Evolutionary conservation across 768 basidiomycete species (phyloP).

Genomic region (Suillus hirtellus): DNA sequence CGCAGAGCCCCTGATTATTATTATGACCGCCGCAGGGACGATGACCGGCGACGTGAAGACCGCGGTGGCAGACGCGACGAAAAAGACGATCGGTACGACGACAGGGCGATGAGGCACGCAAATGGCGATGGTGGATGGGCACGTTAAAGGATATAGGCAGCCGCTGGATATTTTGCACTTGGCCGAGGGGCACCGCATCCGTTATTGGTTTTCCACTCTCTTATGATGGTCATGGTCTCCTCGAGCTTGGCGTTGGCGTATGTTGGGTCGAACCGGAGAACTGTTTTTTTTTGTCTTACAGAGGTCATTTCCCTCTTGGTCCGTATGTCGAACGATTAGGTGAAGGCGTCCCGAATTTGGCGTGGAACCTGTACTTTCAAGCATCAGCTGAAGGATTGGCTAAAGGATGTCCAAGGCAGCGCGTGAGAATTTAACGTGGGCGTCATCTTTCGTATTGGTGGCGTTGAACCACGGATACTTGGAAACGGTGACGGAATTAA

Average conservation of each 20-base stretch:
- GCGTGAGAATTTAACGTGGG: conserved; percentile 2
- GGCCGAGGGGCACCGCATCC: conserved; percentile 29
- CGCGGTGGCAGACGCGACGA: conserved; percentile 77
- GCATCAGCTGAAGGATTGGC: conserved; percentile 1
- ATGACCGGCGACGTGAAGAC: conserved; percentile 62
- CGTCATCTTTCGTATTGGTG: not conserved
- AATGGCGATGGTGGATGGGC: conserved; percentile 80
- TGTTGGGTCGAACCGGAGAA: conserved; percentile 37
- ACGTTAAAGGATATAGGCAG: conserved; percentile 54
- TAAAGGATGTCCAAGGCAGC: conserved; percentile 1
- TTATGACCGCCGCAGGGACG: conserved; percentile 88
- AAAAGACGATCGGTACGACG: conserved; percentile 80
- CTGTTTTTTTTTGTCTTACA: conserved; percentile 37
- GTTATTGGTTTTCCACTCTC: conserved; percentile 44
- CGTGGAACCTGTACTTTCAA: conserved; percentile 8
- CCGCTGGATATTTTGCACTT: conserved; percentile 35
- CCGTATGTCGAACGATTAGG: conserved; percentile 34
- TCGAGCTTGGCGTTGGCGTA: conserved; percentile 38
- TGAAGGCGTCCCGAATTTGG: conserved; percentile 32
- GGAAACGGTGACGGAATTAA: conserved; percentile 4
- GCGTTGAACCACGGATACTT: not conserved
- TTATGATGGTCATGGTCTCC: conserved; percentile 50
- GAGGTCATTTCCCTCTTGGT: conserved; percentile 39
- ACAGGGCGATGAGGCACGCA: conserved; percentile 68
- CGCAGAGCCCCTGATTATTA: conserved; percentile 82